Percentiles rank a stretch among this genome's conserved stretches.
Conservation (phyloP, 2,329 filamentous ascomycete species). For the Calonectria pseudoreteaudii region DNA sequence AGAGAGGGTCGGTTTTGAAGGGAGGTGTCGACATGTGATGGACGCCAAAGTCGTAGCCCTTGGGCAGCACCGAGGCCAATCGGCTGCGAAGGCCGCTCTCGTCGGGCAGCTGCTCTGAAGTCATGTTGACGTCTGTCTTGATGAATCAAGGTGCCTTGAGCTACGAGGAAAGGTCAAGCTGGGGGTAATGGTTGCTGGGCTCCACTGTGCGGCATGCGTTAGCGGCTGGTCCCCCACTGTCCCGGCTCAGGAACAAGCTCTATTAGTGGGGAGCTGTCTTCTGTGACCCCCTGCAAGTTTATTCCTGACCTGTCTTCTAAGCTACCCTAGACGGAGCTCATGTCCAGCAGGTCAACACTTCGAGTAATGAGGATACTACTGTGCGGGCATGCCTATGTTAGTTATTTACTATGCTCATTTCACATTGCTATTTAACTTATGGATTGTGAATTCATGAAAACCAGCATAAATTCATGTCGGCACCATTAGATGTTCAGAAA, state of each 20-base stretch:
- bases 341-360: too few relatives aligned
- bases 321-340: background rate
- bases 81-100: constrained; percentile 29
- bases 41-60: constrained; percentile 71
- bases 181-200: constrained; percentile 6
- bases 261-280: constrained; percentile 21
- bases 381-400: background rate
- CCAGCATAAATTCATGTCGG: background rate
- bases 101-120: constrained; percentile 10
- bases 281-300: background rate
- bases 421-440: background rate
- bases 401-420: background rate
- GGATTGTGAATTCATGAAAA: background rate
- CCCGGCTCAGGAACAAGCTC: constrained; percentile 12
- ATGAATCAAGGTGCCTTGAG: background rate
- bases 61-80: constrained; percentile 65
- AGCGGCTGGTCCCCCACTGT: constrained; percentile 20
- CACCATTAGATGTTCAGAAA: background rate
- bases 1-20: constrained; percentile 79
- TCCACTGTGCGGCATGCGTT: constrained; percentile 24
- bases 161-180: background rate
- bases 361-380: background rate
- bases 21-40: constrained; percentile 92
- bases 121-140: constrained; percentile 15
- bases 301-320: background rate